Evolutionary conservation across 441 rosid species (phyloP).

Genomic region (Bocquillonia castaneifolia): DNA sequence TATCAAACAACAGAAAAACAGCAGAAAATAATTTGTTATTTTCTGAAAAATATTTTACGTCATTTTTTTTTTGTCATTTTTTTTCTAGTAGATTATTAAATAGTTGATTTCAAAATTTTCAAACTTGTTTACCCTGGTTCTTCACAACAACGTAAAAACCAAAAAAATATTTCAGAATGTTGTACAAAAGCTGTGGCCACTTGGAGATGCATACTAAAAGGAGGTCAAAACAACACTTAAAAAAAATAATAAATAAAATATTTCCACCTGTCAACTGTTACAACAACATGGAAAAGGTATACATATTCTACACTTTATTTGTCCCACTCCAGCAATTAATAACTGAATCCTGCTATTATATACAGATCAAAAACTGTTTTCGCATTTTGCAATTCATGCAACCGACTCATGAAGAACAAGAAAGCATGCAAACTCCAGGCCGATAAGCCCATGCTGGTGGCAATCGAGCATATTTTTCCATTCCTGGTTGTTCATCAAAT

Average conservation of each 20-base stretch:
- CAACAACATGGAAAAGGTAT: slow-evolving; percentile 12
- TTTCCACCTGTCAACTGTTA: slow-evolving; percentile 10
- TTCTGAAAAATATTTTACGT: too few relatives aligned
- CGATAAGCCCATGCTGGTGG: slow-evolving; percentile 99
- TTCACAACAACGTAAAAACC: too few relatives aligned
- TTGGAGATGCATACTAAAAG: neutral
- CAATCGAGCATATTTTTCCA: slow-evolving; percentile 92
- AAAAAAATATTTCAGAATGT: too few relatives aligned
- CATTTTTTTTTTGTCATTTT: too few relatives aligned
- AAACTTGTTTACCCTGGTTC: too few relatives aligned
- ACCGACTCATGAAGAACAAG: slow-evolving; percentile 77
- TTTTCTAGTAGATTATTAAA: too few relatives aligned
- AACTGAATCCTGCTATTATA: slow-evolving; percentile 19
- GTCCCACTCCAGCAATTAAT: neutral
- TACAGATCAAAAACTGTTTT: slow-evolving; percentile 21
- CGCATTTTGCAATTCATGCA: slow-evolving; percentile 4
- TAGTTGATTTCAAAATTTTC: too few relatives aligned
- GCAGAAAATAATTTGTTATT: too few relatives aligned
- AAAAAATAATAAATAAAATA: neutral
- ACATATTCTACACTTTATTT: slow-evolving; percentile 18
- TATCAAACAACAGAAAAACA: too few relatives aligned
- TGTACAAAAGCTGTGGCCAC: too few relatives aligned
- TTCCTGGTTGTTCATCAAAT: slow-evolving; percentile 81
- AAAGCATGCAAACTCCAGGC: slow-evolving; percentile 97
- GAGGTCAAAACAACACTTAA: neutral